phyloP scores from a whole-genome alignment of 345 rosid genomes.

The Clarkia xantiana region DNA sequence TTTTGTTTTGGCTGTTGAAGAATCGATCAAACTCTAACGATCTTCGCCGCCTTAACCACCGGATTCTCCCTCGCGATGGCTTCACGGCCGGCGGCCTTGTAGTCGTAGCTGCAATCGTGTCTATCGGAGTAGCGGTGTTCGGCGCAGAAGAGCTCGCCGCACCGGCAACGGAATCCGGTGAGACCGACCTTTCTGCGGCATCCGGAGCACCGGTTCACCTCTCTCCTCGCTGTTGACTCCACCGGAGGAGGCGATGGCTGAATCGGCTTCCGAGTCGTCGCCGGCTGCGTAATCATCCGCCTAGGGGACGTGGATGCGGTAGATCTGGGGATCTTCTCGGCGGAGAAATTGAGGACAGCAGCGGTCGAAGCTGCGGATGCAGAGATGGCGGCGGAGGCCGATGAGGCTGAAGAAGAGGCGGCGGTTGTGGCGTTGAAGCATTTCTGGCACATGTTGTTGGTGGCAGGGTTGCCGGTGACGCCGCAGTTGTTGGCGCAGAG shows the following conservation, averaged over 20 bases:
- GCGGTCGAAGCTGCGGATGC: slow-evolving; percentile 3
- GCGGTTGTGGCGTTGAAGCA: slow-evolving; percentile 62
- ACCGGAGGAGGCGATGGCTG: slow-evolving; percentile 1
- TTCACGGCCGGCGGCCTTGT: slow-evolving; percentile 80
- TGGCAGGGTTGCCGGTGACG: slow-evolving; percentile 72
- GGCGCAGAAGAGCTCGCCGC: slow-evolving; percentile 83
- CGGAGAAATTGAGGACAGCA: slow-evolving; percentile 23
- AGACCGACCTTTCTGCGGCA: slow-evolving; percentile 76
- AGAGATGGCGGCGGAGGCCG: background rate
- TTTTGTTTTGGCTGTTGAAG: background rate
- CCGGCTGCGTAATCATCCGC: slow-evolving; percentile 9
- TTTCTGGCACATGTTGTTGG: slow-evolving; percentile 94
- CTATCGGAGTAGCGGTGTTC: slow-evolving; percentile 97
- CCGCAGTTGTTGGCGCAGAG: slow-evolving; percentile 77
- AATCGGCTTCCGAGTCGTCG: slow-evolving; percentile 11
- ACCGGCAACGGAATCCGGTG: slow-evolving; percentile 94
- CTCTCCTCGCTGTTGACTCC: slow-evolving; percentile 27
- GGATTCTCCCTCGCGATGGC: slow-evolving; percentile 91
- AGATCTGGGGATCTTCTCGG: slow-evolving; percentile 43
- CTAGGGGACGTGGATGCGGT: slow-evolving; percentile 17
- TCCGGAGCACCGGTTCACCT: slow-evolving; percentile 79
- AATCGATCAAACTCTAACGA: slow-evolving; percentile 52
- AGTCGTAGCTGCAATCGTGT: slow-evolving; percentile 86
- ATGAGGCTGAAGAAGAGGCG: slow-evolving; percentile 12
- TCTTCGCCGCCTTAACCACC: slow-evolving; percentile 92